Base-by-base conservation (phyloP, 148 eudicot species). In the Nyssa sinensis region DNA sequence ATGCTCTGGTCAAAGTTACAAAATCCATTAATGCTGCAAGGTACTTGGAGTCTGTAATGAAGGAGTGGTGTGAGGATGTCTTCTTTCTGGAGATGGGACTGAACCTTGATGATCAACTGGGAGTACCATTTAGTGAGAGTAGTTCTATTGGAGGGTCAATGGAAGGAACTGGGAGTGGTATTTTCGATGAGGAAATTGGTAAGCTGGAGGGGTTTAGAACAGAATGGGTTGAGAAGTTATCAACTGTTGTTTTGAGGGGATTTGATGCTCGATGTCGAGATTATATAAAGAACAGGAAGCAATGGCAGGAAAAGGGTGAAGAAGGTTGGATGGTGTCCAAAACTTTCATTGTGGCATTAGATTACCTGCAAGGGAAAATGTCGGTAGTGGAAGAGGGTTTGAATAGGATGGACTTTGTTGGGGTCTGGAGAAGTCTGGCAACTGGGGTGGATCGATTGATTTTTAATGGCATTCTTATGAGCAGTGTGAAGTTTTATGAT, bases 21-120 rank as follows among this genome's bases (percentile, higher is more conserved):
- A 85, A 84, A 28, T 89, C 94, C 28, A 51, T 92, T 23, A 95
- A 92, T 78, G 89, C 93, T 44, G 85, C 86, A 70, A 85, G 72
- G 55, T 81, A 88, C 77, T 60, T 92, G 25, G 87, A 84, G 81
- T 85, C 87, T 34, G 84, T 83, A 79, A 76, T 95, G 62, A 82
- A 81, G 32, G 96, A 89, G 74, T 89, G 94, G 91, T 86, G 90
- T 74, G 99, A 93, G 75, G 99, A 95, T 78, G 85, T 92, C 67
- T 90, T 91, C 75, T 92, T 95, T 83, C 81, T 93, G 28, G 99
- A 92, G 71, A 86, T 95, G 90, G 93, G 83, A 75, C 63, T 82
- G 53, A 81, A 80, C 57, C 80, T 81, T 53, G 73, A 62, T 39
- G 78, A 68, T 67, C 75, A 82, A 49, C 70, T 61, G 23, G 85